A percentile compares a stretch with the other conserved stretches of the same genome.
These are phyloP conservation scores for Gynochthodes officinalis DNA, from an alignment of 257 asterid genomes.

Conservation along the genomic window DNA sequence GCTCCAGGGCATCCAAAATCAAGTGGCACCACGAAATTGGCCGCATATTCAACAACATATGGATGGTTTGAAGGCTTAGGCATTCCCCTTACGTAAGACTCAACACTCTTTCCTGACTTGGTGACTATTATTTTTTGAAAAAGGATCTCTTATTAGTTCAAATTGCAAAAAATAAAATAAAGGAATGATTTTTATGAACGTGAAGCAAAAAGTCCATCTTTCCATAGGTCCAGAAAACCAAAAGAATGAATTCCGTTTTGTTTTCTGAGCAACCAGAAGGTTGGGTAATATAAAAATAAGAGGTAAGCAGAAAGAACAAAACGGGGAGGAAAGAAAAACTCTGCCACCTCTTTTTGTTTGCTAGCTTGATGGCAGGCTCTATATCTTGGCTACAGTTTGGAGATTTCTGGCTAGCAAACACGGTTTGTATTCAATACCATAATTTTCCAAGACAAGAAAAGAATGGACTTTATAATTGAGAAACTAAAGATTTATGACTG, in stretches of 20 bases:
- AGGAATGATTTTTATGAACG: not conserved
- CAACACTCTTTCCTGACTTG: constrained; percentile 58
- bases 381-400: not conserved
- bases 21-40: constrained; percentile 55
- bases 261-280: not conserved
- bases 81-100: constrained; percentile 76
- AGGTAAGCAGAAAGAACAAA: not conserved
- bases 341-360: not conserved
- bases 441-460: not conserved
- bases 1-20: constrained; percentile 91
- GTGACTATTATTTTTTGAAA: constrained; percentile 36
- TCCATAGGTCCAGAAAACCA: not conserved
- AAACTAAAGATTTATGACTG: not conserved
- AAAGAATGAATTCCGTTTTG: not conserved
- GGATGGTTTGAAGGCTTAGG: constrained; percentile 59
- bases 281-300: no score
- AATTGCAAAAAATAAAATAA: not conserved
- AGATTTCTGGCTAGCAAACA: not conserved
- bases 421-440: not conserved
- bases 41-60: constrained; percentile 61
- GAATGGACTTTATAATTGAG: not conserved
- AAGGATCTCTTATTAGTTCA: not conserved
- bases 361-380: not conserved
- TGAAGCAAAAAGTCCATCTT: not conserved
- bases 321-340: not conserved